Evolutionary conservation across 2,329 filamentous ascomycete genomes (phyloP), one percentile per base, ranked within the genome.

Genomic region (Beauveria varroae): DNA sequence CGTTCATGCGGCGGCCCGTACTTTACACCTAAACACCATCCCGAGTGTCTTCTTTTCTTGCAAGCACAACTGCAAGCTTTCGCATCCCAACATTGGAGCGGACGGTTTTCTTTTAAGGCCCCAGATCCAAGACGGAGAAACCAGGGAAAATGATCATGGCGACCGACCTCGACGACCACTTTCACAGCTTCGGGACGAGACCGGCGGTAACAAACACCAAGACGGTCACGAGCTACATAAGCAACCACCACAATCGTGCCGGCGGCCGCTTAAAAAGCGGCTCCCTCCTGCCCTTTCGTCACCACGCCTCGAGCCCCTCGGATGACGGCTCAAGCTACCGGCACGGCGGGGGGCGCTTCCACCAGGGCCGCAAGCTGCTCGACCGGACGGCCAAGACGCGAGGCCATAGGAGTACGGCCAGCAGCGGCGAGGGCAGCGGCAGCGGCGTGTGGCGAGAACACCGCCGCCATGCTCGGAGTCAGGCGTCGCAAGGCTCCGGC

Each of bases 281-380:
- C 34, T 59, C 61, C 18, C 43, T 59, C 41, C 41, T 59, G 26
- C 49, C 47, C 6, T 57, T 58, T 44, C 55, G 55, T 8, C 55
- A 58, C 8, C 55, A 58, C 41, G 28, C 30, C 24, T 58, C 55
- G 16, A 62, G 47, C 41, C 55, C 50, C 22, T 58, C 54, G n/a
- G 55, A 59, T 16, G 61, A 59, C 7, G 55, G 59, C 18, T 49
- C 30, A n/a, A 26, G 30, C 60, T 26, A 52, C 20, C 60, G 44
- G n/a, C 46, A 52, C 44, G 37, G 53, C 47, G 47, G 50, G 12
- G 49, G 34, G 12, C 49, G 44, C 20, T 55, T 59, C 30, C 30
- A 50, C 7, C 41, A 58, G 18, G 41, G 61, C 26, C 47, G 59
- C 22, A 62, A 62, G 54, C 43, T 62, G 9, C 44, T 62, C 18